A percentile compares a stretch with the other conserved stretches of the same genome.
These are phyloP conservation scores for Ampelomyces quisqualis DNA, from an alignment of 2,329 filamentous ascomycete genomes.

Conservation along the genomic window DNA sequence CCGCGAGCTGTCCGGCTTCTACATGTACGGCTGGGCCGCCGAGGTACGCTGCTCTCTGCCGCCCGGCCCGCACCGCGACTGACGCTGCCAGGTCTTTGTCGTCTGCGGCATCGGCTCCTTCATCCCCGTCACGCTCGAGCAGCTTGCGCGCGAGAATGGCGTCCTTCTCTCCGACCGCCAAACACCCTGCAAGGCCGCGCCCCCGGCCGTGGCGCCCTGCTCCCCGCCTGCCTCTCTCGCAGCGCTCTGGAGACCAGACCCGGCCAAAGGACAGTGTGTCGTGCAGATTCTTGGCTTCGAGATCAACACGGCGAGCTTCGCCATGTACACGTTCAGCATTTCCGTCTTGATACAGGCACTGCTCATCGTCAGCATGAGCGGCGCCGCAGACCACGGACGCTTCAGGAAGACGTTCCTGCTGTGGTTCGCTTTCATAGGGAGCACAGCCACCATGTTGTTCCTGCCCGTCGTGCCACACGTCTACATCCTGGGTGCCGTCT, in stretches of 20 bases:
- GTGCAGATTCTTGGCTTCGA: conserved; percentile 78
- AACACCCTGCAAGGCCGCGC: conserved; percentile 70
- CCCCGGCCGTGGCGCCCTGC: conserved; percentile 48
- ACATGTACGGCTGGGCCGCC: conserved; percentile 92
- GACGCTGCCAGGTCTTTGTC: conserved; percentile 66
- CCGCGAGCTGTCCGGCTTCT: conserved; percentile 91
- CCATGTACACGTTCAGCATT: conserved; percentile 96
- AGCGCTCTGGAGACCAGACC: conserved; percentile 23
- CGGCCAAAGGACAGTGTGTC: conserved; percentile 65
- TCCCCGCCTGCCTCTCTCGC: conserved; percentile 18
- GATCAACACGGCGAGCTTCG: conserved; percentile 94
- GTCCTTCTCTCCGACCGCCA: conserved; percentile 76
- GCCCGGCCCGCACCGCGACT: conserved; percentile 4
- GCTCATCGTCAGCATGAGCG: conserved; percentile 93
- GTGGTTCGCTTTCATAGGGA: conserved; percentile 79
- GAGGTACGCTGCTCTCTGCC: conserved; percentile 52
- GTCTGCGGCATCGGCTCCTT: conserved; percentile 86
- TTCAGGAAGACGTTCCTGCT: conserved; percentile 88
- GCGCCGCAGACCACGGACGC: conserved; percentile 84
- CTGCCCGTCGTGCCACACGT: conserved; percentile 72
- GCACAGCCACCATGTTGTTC: conserved; percentile 83
- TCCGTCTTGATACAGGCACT: conserved; percentile 87
- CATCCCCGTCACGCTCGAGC: conserved; percentile 92
- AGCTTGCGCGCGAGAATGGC: conserved; percentile 87
- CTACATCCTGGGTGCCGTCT: conserved; percentile 77